Evolutionary conservation across 495 filamentous ascomycete genomes (phyloP), one percentile per base, ranked within the genome.

Genomic region (Opeltia flavorubescens): DNA sequence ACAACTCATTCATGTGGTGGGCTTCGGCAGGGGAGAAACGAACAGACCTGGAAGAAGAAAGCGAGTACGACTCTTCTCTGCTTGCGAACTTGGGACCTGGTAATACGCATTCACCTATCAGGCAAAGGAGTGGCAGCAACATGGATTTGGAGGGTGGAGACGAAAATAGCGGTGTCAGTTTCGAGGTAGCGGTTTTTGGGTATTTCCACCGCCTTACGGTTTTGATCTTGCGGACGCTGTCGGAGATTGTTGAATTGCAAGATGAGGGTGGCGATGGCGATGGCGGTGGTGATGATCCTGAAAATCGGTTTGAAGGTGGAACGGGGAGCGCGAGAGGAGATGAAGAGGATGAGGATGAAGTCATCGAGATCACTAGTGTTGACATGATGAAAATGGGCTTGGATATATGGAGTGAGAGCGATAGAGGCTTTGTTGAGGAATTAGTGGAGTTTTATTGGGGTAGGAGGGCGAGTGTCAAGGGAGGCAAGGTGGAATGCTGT

Each of bases 1-100:
- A 95, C 58, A 77, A 74, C 23, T 81, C 83, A 3, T 95, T 95
- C 68, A 89, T 95, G 66, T 98, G 89, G 89, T 98, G 91, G 91
- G 91, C 91, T 0, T 89, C 86, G 1, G 91, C 91, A 1, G 91
- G 91, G 40, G 91, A 96, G 62, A 78, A 84, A 59, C 72, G 80
- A 2, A 72, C 76, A 20, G 52, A 57, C 36, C 49, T 61, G 13
- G 62, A 64, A 9, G 55, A 62, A 9, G 59, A 58, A 31, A 56
- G 55, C 23, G 55, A 61, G 11, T 58, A 66, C 21, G 69, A 70
- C 44, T 44, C 55, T 23, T 50, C 55, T 5, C 36, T 58, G n/a
- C 47, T 58, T 12, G 43, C 44, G 33, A 17, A 60, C 59, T 34
- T 74, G 61, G n/a, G 51, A 66, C 17, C 29, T n/a, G 5, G n/a